Percentiles rank a stretch among this genome's conserved stretches.
These are phyloP conservation scores for Colletotrichum sansevieriae DNA, from an alignment of 2,329 filamentous ascomycete genomes.

Conservation along the genomic window DNA sequence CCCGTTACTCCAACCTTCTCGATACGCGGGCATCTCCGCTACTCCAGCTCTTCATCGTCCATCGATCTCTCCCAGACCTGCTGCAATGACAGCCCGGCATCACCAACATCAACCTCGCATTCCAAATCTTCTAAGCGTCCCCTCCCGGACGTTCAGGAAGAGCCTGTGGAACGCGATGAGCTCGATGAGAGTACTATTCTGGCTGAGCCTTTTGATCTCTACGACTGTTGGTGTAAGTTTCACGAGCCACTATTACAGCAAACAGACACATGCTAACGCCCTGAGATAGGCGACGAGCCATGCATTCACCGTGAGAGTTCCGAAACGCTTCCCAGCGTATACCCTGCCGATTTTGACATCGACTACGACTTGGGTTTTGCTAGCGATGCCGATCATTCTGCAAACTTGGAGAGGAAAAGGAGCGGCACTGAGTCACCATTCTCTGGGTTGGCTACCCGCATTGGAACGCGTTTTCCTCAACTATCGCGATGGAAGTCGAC, in stretches of 20 bases:
- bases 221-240: constrained; percentile 81
- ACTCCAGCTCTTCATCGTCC: constrained; percentile 84
- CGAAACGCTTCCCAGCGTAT: constrained; percentile 55
- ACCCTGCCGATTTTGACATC: constrained; percentile 60
- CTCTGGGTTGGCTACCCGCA: constrained; percentile 72
- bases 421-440: constrained; percentile 70
- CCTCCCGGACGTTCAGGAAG: constrained; percentile 87
- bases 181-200: constrained; percentile 64
- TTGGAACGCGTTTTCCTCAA: constrained; percentile 72
- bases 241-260: not conserved
- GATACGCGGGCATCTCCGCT: constrained; percentile 72
- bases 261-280: constrained; percentile 41
- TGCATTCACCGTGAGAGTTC: constrained; percentile 68
- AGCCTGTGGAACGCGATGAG: constrained; percentile 76
- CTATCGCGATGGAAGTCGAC: constrained; percentile 64
- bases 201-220: constrained; percentile 61
- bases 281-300: constrained; percentile 68
- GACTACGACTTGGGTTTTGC: constrained; percentile 78
- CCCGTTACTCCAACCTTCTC: constrained; percentile 80
- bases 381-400: constrained; percentile 71
- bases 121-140: constrained; percentile 72
- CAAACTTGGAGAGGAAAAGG: constrained; percentile 65
- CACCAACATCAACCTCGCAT: constrained; percentile 58
- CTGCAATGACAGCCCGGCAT: constrained; percentile 64
- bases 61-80: constrained; percentile 70